Base-by-base conservation (phyloP, 148 eudicot species). In the Vaccinium corymbosum region DNA sequence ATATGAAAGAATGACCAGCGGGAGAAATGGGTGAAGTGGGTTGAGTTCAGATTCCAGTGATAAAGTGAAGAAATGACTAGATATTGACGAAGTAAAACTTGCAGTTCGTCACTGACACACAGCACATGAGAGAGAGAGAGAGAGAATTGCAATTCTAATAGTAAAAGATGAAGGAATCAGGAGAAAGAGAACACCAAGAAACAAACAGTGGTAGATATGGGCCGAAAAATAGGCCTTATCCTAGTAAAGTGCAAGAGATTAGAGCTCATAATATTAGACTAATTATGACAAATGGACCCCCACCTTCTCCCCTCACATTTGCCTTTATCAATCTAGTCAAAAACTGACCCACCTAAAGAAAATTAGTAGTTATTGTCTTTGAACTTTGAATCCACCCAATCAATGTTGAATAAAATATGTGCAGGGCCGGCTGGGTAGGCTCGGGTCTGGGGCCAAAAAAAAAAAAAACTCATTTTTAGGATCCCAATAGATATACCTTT, bases 201-300 rank as follows among this genome's bases (percentile, higher is more conserved):
- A 62, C 57, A 83, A 83, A 86, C 87, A 82, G 20, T 68, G 72
- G 72, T 66, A 13, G 73, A 27, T 70, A 70, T 22, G 68, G 80
- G 81, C 59, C 82, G 46, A 42, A 52, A 79, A 62, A 55, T 16
- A 64, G 35, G 16, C 27, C 74, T 46, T 80, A 80, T 82, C 82
- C 82, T 46, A 35, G 87, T 68, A 66, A 68, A 64, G 81, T 84
- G 86, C 77, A 77, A 50, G 79, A 29, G 22, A 29, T 17, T 59
- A 35, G 51, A 12, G 74, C 61, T 64, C 85, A 27, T 87, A 85
- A 79, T 81, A 71, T 56, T 50, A 83, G 82, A 81, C 76, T 86
- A 80, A 87, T 84, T 78, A 81, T 46, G 27, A 68, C 80, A 86
- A 85, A 82, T 64, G 80, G 91, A 83, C 88, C 89, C 89, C 89